Base-by-base conservation (phyloP, 2,329 filamentous ascomycete species). In the Pseudocercospora vitis region DNA sequence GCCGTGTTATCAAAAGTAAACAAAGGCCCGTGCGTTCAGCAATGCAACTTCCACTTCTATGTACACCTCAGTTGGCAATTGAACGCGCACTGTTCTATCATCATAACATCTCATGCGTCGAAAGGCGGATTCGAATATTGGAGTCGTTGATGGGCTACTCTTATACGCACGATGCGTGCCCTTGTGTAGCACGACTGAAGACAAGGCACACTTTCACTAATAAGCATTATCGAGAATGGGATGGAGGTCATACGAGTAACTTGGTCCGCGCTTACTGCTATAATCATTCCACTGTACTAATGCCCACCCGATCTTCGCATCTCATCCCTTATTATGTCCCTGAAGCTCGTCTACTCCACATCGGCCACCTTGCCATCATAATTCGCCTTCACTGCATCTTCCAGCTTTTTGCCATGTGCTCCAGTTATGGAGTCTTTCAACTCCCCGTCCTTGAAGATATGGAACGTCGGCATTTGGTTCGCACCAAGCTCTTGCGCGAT, bases 391-490 rank as follows among this genome's bases (percentile, higher is more conserved):
- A 62, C 60, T 7, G 56, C 56, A 33, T 63, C 63, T 60, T 69
- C 67, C 35, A 69, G 51, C 50, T 61, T 61, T 48, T 59, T 59
- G 14, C 60, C 63, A 45, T 64, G 68, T 16, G 65, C 65, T 1
- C 67, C 66, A 7, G 64, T 69, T 2, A 69, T 58, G 18, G 59
- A 59, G 11, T 60, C 64, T 40, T 55, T 53, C 33, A 69, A 21
- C 44, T 68, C 66, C 4, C 67, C 67, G 50, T 69, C 64, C 42
- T 65, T 64, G 60, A 69, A 69, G n/a, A 68, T 55, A 49, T 65
- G 56, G 53, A 69, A 69, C 7, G 65, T 65, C 19, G 67, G 67
- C 67, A 69, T 67, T 26, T 61, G 55, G 24, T 58, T 64, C 8
- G 60, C 66, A 16, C 63, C 64, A 14, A 69, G 57, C 48, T 69